Base-by-base conservation (phyloP, 73 alveolate species). In the Uronychia binucleata region DNA sequence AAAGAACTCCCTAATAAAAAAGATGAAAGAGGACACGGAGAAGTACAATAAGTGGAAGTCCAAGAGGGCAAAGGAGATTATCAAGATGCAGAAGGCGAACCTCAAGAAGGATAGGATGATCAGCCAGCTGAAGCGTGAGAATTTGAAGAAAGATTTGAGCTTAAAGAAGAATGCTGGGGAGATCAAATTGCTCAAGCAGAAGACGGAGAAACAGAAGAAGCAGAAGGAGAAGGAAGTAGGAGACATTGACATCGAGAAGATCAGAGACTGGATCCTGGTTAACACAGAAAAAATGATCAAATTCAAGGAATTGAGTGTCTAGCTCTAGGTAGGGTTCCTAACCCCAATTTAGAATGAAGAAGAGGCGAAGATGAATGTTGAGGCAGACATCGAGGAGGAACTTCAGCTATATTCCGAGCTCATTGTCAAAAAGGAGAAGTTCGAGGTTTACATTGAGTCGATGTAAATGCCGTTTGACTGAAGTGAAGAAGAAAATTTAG, bases 1-100 rank as follows among this genome's bases (percentile, higher is more conserved):
- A 28, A 94, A 86, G 81, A 92, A 84, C 0, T 78, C 81, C 1
- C 81, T 94, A 30, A 35, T 75, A 57, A 93, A 85, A 86, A 87
- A 83, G 58, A 80, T 92, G 60, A 94, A 92, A 82, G 96, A 92
- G 77, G 95, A 94, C 78, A 59, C 83, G n/a, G 94, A 94, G 58
- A 78, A 80, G 77, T 87, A 83, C 80, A 80, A 84, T 29, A 92
- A 94, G 34, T 92, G 92, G 93, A 94, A 92, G 88, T 46, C 79
- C 34, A 91, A 84, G 11, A 84, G 87, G 28, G 88, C 77, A 19
- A 92, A 92, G 77, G 95, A 93, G 80, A 58, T 94, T 0, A 82
- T 92, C 87, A 58, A 59, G 28, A 81, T 85, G 83, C 92, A 94
- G 85, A 77, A 86, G 46, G 67, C 80, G 14, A 90, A 81, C 67